Conservation (phyloP, 2,329 filamentous ascomycete genomes). For the Trichoderma semiorbis region DNA sequence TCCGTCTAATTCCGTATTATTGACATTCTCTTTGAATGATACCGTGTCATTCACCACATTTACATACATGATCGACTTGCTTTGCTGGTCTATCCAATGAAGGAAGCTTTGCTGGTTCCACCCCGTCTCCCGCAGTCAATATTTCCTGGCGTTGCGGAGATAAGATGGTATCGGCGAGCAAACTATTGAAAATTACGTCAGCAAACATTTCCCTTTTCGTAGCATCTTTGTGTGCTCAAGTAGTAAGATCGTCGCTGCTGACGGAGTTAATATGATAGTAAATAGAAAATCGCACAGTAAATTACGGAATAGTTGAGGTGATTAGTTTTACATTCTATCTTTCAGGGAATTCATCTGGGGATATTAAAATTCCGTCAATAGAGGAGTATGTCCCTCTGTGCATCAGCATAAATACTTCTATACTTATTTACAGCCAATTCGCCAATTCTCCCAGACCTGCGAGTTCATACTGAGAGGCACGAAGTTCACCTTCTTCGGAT, state of each 20-base stretch:
- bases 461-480: not conserved
- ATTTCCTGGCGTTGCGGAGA: not conserved
- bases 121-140: not conserved
- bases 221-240: not conserved
- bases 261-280: not conserved
- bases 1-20: not conserved
- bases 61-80: not conserved
- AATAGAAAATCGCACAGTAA: not conserved
- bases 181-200: not conserved
- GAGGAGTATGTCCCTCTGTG: not conserved
- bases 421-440: not conserved
- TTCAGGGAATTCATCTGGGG: not conserved
- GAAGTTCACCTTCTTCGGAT: not conserved
- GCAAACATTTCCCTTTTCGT: not conserved
- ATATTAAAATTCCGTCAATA: not conserved
- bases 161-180: not conserved
- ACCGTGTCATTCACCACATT: not conserved
- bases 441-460: not conserved
- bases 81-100: not conserved
- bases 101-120: not conserved
- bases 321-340: not conserved
- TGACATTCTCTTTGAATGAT: not conserved
- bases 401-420: not conserved
- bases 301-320: not conserved
- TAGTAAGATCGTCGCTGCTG: not conserved